These are phyloP conservation scores for Endotrypanum monterogeii DNA, from an alignment of 208 protist species.

Conservation along the genomic window DNA sequence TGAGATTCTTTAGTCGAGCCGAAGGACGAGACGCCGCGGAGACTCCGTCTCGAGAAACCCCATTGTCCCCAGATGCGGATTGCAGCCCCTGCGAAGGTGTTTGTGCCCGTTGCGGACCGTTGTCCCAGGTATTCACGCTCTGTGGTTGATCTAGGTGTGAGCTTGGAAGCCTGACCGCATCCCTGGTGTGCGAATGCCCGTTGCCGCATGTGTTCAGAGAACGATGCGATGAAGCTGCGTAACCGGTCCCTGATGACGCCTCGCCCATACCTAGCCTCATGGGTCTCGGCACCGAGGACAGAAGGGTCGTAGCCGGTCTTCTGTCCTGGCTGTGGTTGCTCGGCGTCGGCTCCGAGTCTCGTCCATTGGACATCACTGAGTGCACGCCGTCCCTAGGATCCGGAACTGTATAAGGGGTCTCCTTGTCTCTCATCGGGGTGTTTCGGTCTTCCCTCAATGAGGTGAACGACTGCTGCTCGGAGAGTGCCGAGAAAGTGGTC, in stretches of 20 bases:
- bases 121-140: background rate
- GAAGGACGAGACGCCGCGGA: background rate
- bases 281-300: background rate
- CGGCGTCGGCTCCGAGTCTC: background rate
- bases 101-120: background rate
- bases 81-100: background rate
- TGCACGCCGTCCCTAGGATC: background rate
- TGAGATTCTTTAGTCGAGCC: background rate
- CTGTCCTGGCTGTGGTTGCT: background rate
- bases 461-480: background rate
- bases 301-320: background rate
- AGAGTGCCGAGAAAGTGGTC: background rate
- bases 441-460: background rate
- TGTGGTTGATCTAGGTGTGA: background rate
- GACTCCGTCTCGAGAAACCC: background rate
- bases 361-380: background rate
- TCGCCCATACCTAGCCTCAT: background rate
- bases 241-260: background rate
- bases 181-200: background rate
- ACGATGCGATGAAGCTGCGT: constrained; percentile 9
- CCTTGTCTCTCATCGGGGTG: background rate
- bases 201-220: background rate
- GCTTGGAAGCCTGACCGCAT: background rate
- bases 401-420: background rate
- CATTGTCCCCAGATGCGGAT: background rate